Evolutionary conservation across 1,284 basidiomycete species (phyloP), one percentile per base, ranked within the genome.

Genomic region (Leccinum holopus): DNA sequence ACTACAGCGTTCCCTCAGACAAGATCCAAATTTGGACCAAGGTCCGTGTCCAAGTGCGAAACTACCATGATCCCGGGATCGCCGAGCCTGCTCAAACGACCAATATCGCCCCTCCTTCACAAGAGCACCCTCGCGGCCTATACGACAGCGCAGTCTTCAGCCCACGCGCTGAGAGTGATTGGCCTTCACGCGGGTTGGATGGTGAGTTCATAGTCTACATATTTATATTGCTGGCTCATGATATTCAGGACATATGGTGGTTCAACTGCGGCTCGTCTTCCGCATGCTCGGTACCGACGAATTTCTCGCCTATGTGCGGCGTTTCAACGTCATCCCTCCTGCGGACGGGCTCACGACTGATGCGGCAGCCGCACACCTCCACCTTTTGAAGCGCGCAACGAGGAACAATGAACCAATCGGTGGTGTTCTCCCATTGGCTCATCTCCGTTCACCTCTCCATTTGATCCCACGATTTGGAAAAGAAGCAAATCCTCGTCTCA

Each of bases 1-100:
- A 54, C 30, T 21, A 11, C 32, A 35, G 30, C 12, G 14, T 39
- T 16, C 18, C 35, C 10, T 57, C 55, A 8, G 25, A 57, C 37
- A 28, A 11, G 55, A 18, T 57, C 2, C 55, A 57, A 57, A 21
- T 57, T n/a, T 57, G 37, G 37, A 57, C 39, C 21, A 57, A 57
- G 25, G 9, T 51, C 18, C 21, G 6, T 21, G 11, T 44, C 30
- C 55, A 57, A 37, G 3, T 12, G 18, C 25, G 16, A 5, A 57
- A 44, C 39, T 57, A 57, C 44, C 39, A 57, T 18, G 5, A 57
- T 41, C 25, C 55, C 6, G 30, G 37, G 16, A 57, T 18, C 16
- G 37, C 44, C 3, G 25, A 57, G 25, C 37, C 55, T 3, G 55
- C 55, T 41, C 55, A 41, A 41, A 57, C 55, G 6, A 3, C 44